Evolutionary conservation across 2,329 filamentous ascomycete species (phyloP), one percentile per base, ranked within the genome.

Genomic region (Cercospora sojina): DNA sequence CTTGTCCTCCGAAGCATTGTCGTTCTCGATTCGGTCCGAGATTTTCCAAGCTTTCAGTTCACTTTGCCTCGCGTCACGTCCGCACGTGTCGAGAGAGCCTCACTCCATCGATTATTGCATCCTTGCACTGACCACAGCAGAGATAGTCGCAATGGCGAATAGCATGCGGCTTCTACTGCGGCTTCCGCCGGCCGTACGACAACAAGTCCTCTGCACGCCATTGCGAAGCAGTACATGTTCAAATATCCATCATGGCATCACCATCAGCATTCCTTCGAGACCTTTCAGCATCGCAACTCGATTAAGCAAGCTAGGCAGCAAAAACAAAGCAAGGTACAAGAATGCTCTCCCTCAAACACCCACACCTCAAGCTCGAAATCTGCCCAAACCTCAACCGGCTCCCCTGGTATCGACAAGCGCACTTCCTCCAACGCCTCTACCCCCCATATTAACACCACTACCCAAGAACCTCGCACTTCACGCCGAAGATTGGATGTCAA

Each of bases 131-230:
- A 20, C 0, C 35, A 18, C 38, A 27, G 20, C 23, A 43, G 20
- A 8, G 3, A 23, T 16, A n/a, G 47, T 27, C 16, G 58, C 32
- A n/a, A 72, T 71, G 70, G 59, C 68, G 35, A 62, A 35, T 60
- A 56, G 9, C 57, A 31, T 62, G 59, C 64, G 62, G 12, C 51
- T 67, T 10, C 57, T 74, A 16, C 64, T 74, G 31, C 68, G 70
- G 27, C 68, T 74, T 16, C 70, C 72, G 41, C 57, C 67, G 3
- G 67, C 69, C 38, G 59, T 73, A 8, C 51, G 71, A 55, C 64
- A 69, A 29, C 70, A 73, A 51, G 32, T 67, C 18, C 57, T 74
- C 27, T n/a, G 20, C 16, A n/a, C 51, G 18, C 60, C 53, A 25
- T 18, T 27, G 35, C n/a, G 35, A n/a, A 32, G 25, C 23, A 20